Evolutionary conservation across 306 rosid genomes (phyloP).

Genomic region (Medicago lupulina): DNA sequence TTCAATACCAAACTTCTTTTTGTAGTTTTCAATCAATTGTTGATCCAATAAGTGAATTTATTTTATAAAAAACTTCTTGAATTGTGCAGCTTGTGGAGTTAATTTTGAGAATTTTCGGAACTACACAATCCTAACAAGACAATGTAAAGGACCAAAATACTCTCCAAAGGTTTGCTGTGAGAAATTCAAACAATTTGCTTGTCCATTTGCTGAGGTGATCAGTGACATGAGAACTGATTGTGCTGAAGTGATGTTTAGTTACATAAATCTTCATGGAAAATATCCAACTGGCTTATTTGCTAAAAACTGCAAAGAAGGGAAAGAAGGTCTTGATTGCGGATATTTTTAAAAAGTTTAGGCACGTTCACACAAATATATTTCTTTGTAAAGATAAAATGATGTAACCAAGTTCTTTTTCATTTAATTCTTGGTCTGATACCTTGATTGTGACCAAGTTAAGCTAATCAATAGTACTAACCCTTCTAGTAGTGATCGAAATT

Average conservation of each 20-base stretch:
- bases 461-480: not conserved
- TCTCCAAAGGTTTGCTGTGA: conserved; percentile 68
- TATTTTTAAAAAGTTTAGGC: too few species aligned
- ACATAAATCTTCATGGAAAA: conserved; percentile 82
- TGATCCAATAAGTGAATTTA: too few species aligned
- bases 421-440: conserved; percentile 8
- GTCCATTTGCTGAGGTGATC: conserved; percentile 56
- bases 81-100: conserved; percentile 61
- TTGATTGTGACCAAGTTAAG: conserved; percentile 47
- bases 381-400: too few species aligned
- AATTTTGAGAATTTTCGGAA: conserved; percentile 68
- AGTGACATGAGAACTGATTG: conserved; percentile 63
- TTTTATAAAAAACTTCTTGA: too few species aligned
- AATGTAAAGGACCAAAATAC: conserved; percentile 89
- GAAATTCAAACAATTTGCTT: conserved; percentile 82
- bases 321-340: conserved; percentile 62
- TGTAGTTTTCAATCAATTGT: not conserved
- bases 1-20: not conserved
- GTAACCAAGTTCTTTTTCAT: too few species aligned
- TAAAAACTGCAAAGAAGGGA: conserved; percentile 68
- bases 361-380: too few species aligned
- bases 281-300: conserved; percentile 94
- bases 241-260: conserved; percentile 79
- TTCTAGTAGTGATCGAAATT: not conserved
- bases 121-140: conserved; percentile 83